These are phyloP conservation scores for Ophiostoma pallidulum DNA, from an alignment of 2,329 filamentous ascomycete species.

Conservation along the genomic window DNA sequence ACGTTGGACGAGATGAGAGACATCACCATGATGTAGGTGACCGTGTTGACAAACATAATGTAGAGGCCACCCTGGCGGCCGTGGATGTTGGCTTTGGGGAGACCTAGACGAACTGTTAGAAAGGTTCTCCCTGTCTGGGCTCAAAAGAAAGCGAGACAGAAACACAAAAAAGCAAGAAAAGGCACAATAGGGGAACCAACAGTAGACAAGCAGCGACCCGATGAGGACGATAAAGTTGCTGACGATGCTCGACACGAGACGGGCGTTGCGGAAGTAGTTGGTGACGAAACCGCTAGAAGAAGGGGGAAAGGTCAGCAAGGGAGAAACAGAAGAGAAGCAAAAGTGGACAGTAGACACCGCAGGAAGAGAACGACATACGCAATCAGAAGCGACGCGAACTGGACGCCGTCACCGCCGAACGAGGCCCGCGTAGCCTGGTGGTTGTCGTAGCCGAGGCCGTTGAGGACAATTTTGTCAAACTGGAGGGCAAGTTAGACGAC, in stretches of 20 bases:
- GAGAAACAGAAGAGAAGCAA: too few species aligned
- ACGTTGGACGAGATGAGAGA: neutral
- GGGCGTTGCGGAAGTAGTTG: constrained; percentile 32
- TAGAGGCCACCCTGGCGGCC: constrained; percentile 43
- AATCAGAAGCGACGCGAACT: constrained; percentile 13
- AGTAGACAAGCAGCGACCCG: constrained; percentile 39
- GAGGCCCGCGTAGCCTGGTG: constrained; percentile 22
- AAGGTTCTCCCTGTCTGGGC: too few species aligned
- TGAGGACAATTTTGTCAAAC: constrained; percentile 41
- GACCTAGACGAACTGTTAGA: too few species aligned
- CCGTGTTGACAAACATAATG: constrained; percentile 44
- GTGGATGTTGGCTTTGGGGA: constrained; percentile 36
- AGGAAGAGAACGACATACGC: too few species aligned
- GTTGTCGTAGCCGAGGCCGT: constrained; percentile 50
- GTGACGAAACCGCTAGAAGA: constrained; percentile 35
- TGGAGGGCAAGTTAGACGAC: neutral
- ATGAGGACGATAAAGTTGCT: constrained; percentile 27
- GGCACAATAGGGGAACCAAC: too few species aligned
- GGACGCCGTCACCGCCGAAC: constrained; percentile 15
- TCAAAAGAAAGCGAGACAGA: too few species aligned
- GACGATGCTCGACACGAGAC: constrained; percentile 31
- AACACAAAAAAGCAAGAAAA: too few species aligned
- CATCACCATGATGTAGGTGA: constrained; percentile 45
- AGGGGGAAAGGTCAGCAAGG: too few species aligned
- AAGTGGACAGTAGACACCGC: too few species aligned